phyloP scores from a whole-genome alignment of 2,329 filamentous ascomycete species.

The Atkinsonella hypoxylon region DNA sequence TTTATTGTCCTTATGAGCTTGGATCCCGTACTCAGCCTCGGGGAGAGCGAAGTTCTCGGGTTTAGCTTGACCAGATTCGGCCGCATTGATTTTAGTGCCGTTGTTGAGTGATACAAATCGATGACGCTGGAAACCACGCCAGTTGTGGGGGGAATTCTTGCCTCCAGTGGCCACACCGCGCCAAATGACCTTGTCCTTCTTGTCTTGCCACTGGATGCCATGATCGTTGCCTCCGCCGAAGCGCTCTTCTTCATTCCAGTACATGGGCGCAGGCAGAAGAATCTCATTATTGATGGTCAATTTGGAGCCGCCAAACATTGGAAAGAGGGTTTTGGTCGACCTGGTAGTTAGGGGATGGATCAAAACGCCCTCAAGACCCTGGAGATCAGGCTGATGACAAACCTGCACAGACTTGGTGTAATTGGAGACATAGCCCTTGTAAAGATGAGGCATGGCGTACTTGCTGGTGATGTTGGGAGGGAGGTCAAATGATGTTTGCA shows the following conservation, averaged over 20 bases:
- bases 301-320: conserved; percentile 59
- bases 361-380: conserved; percentile 52
- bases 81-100: conserved; percentile 40
- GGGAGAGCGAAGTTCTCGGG: conserved; percentile 45
- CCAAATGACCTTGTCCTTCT: conserved; percentile 45
- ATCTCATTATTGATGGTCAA: conserved; percentile 59
- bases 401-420: conserved; percentile 48
- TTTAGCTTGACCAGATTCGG: conserved; percentile 30
- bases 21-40: conserved; percentile 31
- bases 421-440: conserved; percentile 48
- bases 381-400: conserved; percentile 53
- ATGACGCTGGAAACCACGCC: conserved; percentile 63
- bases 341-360: conserved; percentile 46
- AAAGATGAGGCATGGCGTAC: conserved; percentile 35
- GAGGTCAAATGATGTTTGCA: conserved; percentile 31
- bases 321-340: conserved; percentile 45
- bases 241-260: conserved; percentile 50
- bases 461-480: conserved; percentile 33
- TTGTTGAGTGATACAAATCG: conserved; percentile 67
- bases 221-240: conserved; percentile 46
- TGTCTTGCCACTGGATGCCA: conserved; percentile 45
- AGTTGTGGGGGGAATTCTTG: conserved; percentile 45
- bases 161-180: conserved; percentile 58
- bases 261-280: conserved; percentile 56
- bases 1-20: conserved; percentile 29